phyloP scores from a whole-genome alignment of 345 rosid species.

The Microthlaspi erraticum region DNA sequence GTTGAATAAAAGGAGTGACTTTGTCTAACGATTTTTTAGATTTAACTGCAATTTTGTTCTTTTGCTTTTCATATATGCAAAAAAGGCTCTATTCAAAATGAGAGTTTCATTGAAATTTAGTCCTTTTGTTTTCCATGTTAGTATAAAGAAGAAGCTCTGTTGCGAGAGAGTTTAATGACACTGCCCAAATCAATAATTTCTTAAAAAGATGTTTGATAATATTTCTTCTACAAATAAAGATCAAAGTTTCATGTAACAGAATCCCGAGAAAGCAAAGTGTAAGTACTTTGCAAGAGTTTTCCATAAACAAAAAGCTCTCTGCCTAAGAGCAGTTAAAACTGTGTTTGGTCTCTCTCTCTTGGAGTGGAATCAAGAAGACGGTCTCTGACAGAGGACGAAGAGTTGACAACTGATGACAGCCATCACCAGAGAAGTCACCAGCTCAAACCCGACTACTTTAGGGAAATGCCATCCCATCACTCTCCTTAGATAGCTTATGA shows the following conservation, averaged over 20 bases:
- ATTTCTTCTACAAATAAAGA: conserved; percentile 23
- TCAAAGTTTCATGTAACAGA: conserved; percentile 19
- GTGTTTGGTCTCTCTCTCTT: conserved; percentile 25
- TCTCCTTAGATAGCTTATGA: conserved; percentile 84
- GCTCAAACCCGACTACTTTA: conserved; percentile 85
- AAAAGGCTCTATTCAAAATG: too few relatives aligned
- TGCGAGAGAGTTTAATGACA: too few relatives aligned
- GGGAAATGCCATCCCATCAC: conserved; percentile 94
- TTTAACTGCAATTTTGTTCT: neutral
- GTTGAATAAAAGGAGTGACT: neutral
- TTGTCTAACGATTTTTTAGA: neutral
- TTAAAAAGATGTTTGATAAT: neutral
- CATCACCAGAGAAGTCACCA: conserved; percentile 78
- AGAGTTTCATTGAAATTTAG: too few relatives aligned
- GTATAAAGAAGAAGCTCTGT: too few relatives aligned
- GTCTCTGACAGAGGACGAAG: conserved; percentile 84
- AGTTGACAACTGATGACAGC: conserved; percentile 95
- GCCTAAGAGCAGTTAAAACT: conserved; percentile 21
- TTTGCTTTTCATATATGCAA: neutral
- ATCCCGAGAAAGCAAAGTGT: neutral
- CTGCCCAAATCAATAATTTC: conserved; percentile 4
- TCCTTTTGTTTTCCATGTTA: too few relatives aligned
- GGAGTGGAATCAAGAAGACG: conserved; percentile 57
- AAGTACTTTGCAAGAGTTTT: conserved; percentile 24
- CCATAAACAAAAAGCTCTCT: conserved; percentile 24